Base-by-base conservation (phyloP, 495 filamentous ascomycete genomes). In the Aspergillus olivimuriae region DNA sequence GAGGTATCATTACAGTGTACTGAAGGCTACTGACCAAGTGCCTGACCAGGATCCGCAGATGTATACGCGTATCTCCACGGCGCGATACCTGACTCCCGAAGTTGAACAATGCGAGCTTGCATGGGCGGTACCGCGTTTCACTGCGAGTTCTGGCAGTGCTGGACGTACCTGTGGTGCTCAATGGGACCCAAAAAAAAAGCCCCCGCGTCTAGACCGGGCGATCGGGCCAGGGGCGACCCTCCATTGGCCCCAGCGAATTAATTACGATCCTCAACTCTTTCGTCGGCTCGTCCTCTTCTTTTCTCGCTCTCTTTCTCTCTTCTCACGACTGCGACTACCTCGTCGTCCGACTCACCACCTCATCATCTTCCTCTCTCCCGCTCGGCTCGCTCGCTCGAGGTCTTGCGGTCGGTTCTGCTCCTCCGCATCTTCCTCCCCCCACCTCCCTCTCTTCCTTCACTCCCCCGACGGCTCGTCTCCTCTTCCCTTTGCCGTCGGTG, bases 141-240 rank as follows among this genome's bases (percentile, higher is more conserved):
- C n/a, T n/a, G n/a, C n/a, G n/a, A n/a, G n/a, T n/a, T n/a, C n/a
- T n/a, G n/a, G n/a, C n/a, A n/a, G n/a, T n/a, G n/a, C n/a, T n/a
- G n/a, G n/a, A n/a, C n/a, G n/a, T n/a, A n/a, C n/a, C n/a, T n/a
- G n/a, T n/a, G n/a, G n/a, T n/a, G n/a, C n/a, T n/a, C n/a, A n/a
- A n/a, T n/a, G n/a, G 40, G 30, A 21, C 37, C 30, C 31, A 20
- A 43, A 22, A 17, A 34, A n/a, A n/a, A n/a, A n/a, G n/a, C 41
- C 54, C 54, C 54, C 47, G 50, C 54, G 50, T 57, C 54, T 57
- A 51, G 54, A 57, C 50, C 54, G 39, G 50, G 41, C 50, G 44
- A 57, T 57, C 50, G 50, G 35, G 39, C 43, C 43, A 41, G 32
- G 37, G 33, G 19, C 33, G 2, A 7, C 28, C 30, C 28, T n/a